These are phyloP conservation scores for Mucor velutinosus DNA, from an alignment of 371 early-diverging fungal genomes.

Conservation along the genomic window DNA sequence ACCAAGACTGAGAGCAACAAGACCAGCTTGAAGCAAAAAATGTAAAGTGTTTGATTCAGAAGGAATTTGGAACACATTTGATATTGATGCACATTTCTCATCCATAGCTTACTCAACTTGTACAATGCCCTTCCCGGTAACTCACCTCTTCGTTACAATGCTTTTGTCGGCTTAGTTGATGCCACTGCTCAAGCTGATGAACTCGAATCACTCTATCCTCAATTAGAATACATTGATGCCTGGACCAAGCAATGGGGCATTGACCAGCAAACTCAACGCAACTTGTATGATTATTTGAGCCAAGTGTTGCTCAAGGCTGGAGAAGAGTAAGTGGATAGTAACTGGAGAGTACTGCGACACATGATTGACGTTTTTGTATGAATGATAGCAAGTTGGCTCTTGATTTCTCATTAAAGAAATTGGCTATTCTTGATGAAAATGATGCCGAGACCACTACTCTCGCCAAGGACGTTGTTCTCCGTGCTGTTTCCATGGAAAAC, in stretches of 20 bases:
- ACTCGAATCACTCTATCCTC: slow-evolving; percentile 68
- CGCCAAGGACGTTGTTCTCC: slow-evolving; percentile 61
- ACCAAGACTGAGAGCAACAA: slow-evolving; percentile 54
- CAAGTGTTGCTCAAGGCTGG: slow-evolving; percentile 65
- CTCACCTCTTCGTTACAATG: slow-evolving; percentile 68
- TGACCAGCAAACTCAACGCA: slow-evolving; percentile 54
- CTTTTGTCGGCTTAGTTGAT: slow-evolving; percentile 76
- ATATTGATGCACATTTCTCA: slow-evolving; percentile 4
- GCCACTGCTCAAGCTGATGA: slow-evolving; percentile 75
- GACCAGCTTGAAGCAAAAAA: slow-evolving; percentile 62
- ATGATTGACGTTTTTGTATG: not conserved
- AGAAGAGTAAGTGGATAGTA: slow-evolving; percentile 55
- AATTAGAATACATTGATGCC: slow-evolving; percentile 64
- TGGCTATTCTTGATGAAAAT: slow-evolving; percentile 56
- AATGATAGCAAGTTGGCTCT: slow-evolving; percentile 52
- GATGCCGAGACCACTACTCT: slow-evolving; percentile 37
- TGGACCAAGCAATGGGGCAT: slow-evolving; percentile 83
- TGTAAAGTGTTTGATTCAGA: slow-evolving; percentile 39
- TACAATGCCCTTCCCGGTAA: slow-evolving; percentile 74
- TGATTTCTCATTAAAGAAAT: slow-evolving; percentile 69
- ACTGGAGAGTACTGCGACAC: no score
- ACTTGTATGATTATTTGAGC: slow-evolving; percentile 66
- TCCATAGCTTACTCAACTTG: slow-evolving; percentile 75
- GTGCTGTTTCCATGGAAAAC: slow-evolving; percentile 72
- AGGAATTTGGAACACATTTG: not conserved